These are phyloP conservation scores for Candida patagonica DNA, from an alignment of 805 yeast genomes.

Conservation along the genomic window DNA sequence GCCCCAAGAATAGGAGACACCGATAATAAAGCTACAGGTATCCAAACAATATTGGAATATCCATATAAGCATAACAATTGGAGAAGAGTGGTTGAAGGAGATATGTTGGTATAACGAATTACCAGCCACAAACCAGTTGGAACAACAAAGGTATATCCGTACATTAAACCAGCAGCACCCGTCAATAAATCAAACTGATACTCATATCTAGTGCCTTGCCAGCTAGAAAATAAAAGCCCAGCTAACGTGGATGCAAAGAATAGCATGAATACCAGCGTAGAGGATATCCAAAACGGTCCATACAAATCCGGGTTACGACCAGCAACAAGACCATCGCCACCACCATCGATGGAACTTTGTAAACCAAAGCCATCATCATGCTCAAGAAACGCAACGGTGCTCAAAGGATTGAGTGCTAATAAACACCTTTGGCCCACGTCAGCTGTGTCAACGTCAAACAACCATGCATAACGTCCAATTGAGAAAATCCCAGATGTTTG, in stretches of 20 bases:
- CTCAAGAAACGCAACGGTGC: constrained; percentile 19
- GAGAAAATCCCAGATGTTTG: constrained; percentile 42
- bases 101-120: constrained; percentile 48
- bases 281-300: constrained; percentile 88
- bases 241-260: constrained; percentile 70
- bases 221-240: constrained; percentile 44
- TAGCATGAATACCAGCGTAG: constrained; percentile 63
- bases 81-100: constrained; percentile 35
- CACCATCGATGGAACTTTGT: constrained; percentile 14
- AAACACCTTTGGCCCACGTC: constrained; percentile 49
- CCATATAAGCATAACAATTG: constrained; percentile 72
- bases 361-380: constrained; percentile 15
- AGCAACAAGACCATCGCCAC: constrained; percentile 25
- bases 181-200: constrained; percentile 55
- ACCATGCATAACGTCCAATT: constrained; percentile 51
- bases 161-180: constrained; percentile 59
- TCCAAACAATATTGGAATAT: constrained; percentile 75
- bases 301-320: constrained; percentile 58
- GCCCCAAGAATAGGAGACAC: constrained; percentile 42
- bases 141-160: constrained; percentile 62
- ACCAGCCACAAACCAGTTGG: constrained; percentile 49
- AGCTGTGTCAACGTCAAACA: constrained; percentile 58
- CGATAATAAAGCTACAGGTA: constrained; percentile 63
- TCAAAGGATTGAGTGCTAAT: constrained; percentile 49
- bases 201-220: constrained; percentile 38